A percentile compares a stretch with the other conserved stretches of the same genome.
Evolutionary conservation across 1,284 basidiomycete species (phyloP).

Genomic region (Trichosporon sp.): DNA sequence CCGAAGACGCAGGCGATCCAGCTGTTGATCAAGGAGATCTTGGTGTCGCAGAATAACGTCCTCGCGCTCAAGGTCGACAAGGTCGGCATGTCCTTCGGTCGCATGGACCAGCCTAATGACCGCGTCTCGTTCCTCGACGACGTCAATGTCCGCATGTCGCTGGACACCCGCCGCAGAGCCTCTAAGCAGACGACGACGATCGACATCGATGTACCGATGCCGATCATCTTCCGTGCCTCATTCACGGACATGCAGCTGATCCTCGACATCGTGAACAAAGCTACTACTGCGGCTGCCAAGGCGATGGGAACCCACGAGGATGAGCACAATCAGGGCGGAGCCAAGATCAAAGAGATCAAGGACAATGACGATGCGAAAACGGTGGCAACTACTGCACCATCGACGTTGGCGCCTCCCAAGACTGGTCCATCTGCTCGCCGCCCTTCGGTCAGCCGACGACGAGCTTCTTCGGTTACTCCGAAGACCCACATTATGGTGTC

Average conservation of each 20-base stretch:
- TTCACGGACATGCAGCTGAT: constrained; percentile 92
- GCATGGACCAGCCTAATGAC: constrained; percentile 77
- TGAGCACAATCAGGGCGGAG: constrained; percentile 4
- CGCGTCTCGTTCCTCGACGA: constrained; percentile 91
- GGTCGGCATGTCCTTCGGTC: constrained; percentile 90
- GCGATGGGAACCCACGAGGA: constrained; percentile 35
- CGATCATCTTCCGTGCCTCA: constrained; percentile 88
- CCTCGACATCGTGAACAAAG: constrained; percentile 83
- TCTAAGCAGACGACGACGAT: constrained; percentile 79
- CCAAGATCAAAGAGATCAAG: constrained; percentile 15
- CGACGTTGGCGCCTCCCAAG: constrained; percentile 30
- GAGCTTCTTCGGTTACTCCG: constrained; percentile 45
- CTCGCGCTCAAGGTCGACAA: constrained; percentile 78
- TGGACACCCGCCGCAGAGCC: constrained; percentile 77
- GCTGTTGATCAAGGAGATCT: constrained; percentile 78
- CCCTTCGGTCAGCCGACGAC: constrained; percentile 59
- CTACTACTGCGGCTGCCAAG: constrained; percentile 65
- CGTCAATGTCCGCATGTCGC: constrained; percentile 80
- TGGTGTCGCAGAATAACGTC: constrained; percentile 90
- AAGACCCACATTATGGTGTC: constrained; percentile 66
- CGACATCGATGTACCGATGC: constrained; percentile 74
- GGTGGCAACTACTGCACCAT: constrained; percentile 27
- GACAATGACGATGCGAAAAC: constrained; percentile 8
- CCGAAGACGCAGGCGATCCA: constrained; percentile 84
- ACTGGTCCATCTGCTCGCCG: constrained; percentile 31